Evolutionary conservation across 2,329 filamentous ascomycete genomes (phyloP), one percentile per base, ranked within the genome.

Genomic region (Pseudogymnoascus sp.): DNA sequence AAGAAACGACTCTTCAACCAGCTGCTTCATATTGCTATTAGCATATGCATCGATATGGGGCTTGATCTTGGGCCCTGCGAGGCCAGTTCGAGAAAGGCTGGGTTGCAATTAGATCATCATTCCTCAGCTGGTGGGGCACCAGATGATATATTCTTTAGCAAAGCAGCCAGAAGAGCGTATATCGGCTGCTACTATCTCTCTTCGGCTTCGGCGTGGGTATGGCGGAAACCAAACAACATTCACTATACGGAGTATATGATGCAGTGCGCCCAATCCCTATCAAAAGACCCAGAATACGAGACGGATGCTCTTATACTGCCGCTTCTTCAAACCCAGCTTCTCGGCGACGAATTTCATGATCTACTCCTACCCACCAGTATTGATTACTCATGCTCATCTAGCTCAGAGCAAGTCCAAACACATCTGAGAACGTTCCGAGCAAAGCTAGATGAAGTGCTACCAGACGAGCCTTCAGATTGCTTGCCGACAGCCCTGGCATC

Each of bases 271-370:
- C 66, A 63, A 65, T 65, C 63, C 34, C 66, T 65, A 63, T 66
- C 61, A 63, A 34, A 67, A 16, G 31, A 64, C 28, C 66, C 62
- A 62, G 69, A 69, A 65, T 68, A 68, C 3, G 65, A 69, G 28
- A 69, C 66, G 11, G 70, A 70, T 60, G 14, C 62, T 4, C 46
- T 71, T n/a, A 67, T 71, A 40, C 65, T 66, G 46, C 69, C 67
- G 14, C 23, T 70, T 16, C 64, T 66, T 6, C 67, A 67, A 50
- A 65, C 67, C 5, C 64, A 69, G 40, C 67, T 67, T 44, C 63
- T 72, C 34, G 28, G 66, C 5, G 67, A 68, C 25, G 67, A 69
- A 36, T 59, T 53, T 14, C 28, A 21, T 21, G 42, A 62, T 18
- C 8, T 62, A 5, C 50, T 50, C 16, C 28, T 56, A 1, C 16